Percentiles rank a stretch among this genome's conserved stretches.
Evolutionary conservation across 306 rosid species (phyloP).

Genomic region (Sicyos edulis): DNA sequence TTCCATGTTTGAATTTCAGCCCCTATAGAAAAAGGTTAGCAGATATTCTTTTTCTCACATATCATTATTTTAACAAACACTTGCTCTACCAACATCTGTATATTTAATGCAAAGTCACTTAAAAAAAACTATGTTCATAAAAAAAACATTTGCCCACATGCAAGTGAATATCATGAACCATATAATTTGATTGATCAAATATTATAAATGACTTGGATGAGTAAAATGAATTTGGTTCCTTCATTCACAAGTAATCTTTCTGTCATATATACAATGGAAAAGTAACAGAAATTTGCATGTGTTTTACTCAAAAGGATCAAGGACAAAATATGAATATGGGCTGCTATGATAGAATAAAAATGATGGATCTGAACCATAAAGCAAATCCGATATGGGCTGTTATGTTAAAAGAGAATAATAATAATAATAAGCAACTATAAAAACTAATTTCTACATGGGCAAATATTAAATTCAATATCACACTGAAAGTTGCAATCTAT

Average conservation of each 20-base stretch:
- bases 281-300: too few relatives aligned
- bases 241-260: not conserved
- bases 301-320: not conserved
- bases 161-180: not conserved
- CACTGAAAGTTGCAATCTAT: not conserved
- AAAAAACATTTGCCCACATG: not conserved
- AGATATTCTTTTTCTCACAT: too few relatives aligned
- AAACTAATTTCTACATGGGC: too few relatives aligned
- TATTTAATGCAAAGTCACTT: conserved; percentile 2
- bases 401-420: not conserved
- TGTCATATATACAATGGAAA: too few relatives aligned
- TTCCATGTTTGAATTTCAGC: not conserved
- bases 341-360: not conserved
- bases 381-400: not conserved
- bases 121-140: not conserved
- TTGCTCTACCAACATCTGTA: not conserved
- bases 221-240: not conserved
- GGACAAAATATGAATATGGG: not conserved
- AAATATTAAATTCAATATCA: too few relatives aligned
- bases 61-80: not conserved
- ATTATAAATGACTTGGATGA: not conserved
- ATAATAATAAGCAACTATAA: too few relatives aligned
- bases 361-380: not conserved
- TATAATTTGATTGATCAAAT: not conserved
- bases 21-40: not conserved